Conservation (phyloP, 208 protist species). For the Crithidia thermophila region DNA sequence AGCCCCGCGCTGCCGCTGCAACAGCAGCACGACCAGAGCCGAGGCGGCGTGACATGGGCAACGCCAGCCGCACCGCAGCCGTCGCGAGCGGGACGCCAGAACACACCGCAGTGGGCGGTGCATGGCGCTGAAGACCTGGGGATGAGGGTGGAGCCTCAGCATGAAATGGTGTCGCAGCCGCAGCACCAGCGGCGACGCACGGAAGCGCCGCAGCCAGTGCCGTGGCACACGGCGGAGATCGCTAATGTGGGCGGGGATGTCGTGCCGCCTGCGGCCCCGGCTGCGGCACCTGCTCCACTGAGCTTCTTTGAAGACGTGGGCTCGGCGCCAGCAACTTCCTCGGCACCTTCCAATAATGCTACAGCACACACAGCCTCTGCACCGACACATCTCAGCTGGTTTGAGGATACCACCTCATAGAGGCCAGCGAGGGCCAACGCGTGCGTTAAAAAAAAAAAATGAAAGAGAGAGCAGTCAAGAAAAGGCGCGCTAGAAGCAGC, state of each 20-base stretch:
- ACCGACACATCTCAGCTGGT: constrained; percentile 22
- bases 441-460: not conserved
- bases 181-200: constrained; percentile 17
- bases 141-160: no score
- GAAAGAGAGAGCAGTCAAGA: not conserved
- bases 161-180: no score
- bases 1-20: constrained; percentile 49
- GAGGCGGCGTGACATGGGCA: not conserved
- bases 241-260: no score
- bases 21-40: not conserved
- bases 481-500: not conserved
- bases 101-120: not conserved
- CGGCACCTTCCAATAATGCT: not conserved
- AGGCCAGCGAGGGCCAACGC: no score
- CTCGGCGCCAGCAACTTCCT: not conserved
- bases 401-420: constrained; percentile 21
- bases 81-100: not conserved
- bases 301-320: constrained; percentile 28
- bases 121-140: no score
- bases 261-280: not conserved
- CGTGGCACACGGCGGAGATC: no score
- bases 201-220: constrained; percentile 14
- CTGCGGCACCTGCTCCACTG: not conserved
- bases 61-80: not conserved
- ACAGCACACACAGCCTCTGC: not conserved